Percentiles rank a stretch among this genome's conserved stretches.
Conservation (phyloP, 129 eudicot genomes). For the Flaveria linearis region DNA sequence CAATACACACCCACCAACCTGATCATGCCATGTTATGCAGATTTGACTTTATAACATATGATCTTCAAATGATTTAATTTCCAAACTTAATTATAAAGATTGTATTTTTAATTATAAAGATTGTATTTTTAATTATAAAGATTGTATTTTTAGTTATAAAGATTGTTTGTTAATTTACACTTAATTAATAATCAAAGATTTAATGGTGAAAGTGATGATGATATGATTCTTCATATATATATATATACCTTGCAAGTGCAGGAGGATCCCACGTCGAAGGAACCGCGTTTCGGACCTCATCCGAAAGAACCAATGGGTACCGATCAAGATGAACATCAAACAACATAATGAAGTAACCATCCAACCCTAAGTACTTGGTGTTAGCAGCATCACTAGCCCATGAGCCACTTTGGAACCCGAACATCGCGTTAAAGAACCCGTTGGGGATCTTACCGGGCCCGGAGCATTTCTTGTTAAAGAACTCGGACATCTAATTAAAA, state of each 20-base stretch:
- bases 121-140: not conserved
- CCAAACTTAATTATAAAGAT: too few relatives aligned
- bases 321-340: conserved; percentile 72
- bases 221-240: not conserved
- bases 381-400: conserved; percentile 86
- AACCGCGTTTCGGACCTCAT: conserved; percentile 73
- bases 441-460: conserved; percentile 82
- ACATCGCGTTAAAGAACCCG: conserved; percentile 80
- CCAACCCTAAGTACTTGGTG: conserved; percentile 71
- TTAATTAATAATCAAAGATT: not conserved
- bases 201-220: not conserved
- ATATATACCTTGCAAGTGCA: conserved; percentile 73
- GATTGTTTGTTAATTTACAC: not conserved
- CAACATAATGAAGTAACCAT: conserved; percentile 74
- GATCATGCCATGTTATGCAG: conserved; percentile 21
- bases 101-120: too few relatives aligned
- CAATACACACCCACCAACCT: conserved; percentile 31
- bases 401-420: conserved; percentile 76
- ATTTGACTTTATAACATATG: conserved; percentile 18
- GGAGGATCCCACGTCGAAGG: conserved; percentile 91
- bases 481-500: conserved; percentile 70
- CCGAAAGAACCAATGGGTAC: conserved; percentile 66
- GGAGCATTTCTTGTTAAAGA: conserved; percentile 60
- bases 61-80: not conserved
- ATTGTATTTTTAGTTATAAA: not conserved